Conservation (phyloP, 257 asterid species). For the Nemophila menziesii region DNA sequence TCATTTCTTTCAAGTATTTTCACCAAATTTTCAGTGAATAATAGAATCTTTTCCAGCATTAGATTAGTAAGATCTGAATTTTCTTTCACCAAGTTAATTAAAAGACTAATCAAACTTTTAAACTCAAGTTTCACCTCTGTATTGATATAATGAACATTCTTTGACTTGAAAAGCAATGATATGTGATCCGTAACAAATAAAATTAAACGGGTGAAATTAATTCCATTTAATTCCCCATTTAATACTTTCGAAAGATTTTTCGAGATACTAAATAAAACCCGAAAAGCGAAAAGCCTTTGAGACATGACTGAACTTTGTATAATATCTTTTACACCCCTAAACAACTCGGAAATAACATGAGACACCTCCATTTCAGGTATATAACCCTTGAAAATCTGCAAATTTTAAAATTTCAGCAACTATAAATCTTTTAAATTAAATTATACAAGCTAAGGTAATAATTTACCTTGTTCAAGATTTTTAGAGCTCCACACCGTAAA, state of each 20-base stretch:
- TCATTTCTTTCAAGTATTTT: conserved; percentile 18
- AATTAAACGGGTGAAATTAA: conserved; percentile 25
- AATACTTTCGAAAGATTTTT: conserved; percentile 41
- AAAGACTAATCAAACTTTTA: conserved; percentile 37
- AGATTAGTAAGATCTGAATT: conserved; percentile 31
- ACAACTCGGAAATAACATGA: conserved; percentile 31
- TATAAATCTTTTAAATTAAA: background rate
- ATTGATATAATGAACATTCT: conserved; percentile 21
- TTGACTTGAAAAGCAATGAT: conserved; percentile 24
- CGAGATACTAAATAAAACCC: conserved; percentile 39
- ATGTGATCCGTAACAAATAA: conserved; percentile 37
- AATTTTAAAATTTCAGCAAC: conserved; percentile 7
- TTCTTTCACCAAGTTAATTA: conserved; percentile 39
- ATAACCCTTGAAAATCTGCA: conserved; percentile 40
- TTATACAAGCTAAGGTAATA: conserved; percentile 5
- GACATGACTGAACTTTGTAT: conserved; percentile 28
- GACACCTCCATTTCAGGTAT: conserved; percentile 31
- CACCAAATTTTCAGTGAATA: conserved; percentile 33
- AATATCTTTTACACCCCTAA: conserved; percentile 25
- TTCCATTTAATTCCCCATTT: conserved; percentile 27
- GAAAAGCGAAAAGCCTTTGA: conserved; percentile 37
- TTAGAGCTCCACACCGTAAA: conserved; percentile 47
- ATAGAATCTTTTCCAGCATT: conserved; percentile 37
- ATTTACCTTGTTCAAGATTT: conserved; percentile 57
- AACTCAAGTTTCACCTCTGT: conserved; percentile 36